Percentiles rank a stretch among this genome's conserved stretches.
These are phyloP conservation scores for Hypoxylon rickii DNA, from an alignment of 495 filamentous ascomycete species.

Conservation along the genomic window DNA sequence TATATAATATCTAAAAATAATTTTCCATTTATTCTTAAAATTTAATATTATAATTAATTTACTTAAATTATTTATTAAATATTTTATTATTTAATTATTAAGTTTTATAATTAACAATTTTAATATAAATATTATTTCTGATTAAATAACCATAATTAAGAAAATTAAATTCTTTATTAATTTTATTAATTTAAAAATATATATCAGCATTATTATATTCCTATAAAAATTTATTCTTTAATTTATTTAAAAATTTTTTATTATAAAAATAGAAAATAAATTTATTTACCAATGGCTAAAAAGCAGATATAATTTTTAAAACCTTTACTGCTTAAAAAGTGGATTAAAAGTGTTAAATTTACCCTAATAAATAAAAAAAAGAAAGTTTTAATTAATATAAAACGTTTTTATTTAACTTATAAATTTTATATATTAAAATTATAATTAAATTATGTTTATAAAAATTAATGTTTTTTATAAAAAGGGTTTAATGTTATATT, in stretches of 20 bases:
- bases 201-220: neutral
- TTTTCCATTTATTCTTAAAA: neutral
- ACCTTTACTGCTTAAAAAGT: too few species aligned
- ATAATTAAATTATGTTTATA: neutral
- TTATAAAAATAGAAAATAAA: too few species aligned
- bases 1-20: neutral
- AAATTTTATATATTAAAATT: neutral
- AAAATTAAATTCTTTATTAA: neutral
- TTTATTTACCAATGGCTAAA: too few species aligned
- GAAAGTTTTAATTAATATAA: too few species aligned
- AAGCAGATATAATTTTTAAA: too few species aligned
- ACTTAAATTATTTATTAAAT: neutral
- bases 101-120: neutral
- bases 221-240: neutral
- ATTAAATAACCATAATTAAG: neutral
- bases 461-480: neutral
- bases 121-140: neutral
- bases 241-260: neutral
- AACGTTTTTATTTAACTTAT: too few species aligned
- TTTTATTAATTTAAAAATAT: neutral
- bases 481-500: neutral
- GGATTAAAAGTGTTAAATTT: too few species aligned
- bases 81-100: neutral
- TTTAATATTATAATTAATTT: neutral
- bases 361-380: too few species aligned